Percentiles rank a stretch among this genome's conserved stretches.
These are phyloP conservation scores for Salix dunnii DNA, from an alignment of 345 rosid species.

Conservation along the genomic window DNA sequence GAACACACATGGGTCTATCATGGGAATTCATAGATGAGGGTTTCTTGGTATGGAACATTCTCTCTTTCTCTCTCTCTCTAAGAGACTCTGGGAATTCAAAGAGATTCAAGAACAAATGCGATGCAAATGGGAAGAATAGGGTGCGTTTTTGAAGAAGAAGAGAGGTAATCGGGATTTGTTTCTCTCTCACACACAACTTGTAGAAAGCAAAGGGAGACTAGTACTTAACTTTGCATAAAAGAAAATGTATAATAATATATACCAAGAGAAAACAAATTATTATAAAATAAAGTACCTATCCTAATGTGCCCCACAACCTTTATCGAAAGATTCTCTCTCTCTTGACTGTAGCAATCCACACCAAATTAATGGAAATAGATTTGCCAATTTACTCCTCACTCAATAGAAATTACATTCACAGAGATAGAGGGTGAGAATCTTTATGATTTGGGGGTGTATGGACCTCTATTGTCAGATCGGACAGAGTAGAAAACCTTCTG, in stretches of 20 bases:
- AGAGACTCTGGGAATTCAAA: constrained; percentile 20
- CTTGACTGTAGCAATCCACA: not conserved
- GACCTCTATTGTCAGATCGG: not conserved
- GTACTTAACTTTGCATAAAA: constrained; percentile 18
- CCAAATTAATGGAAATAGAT: not conserved
- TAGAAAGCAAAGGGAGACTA: constrained; percentile 21
- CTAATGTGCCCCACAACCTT: constrained; percentile 18
- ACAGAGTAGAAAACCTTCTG: constrained; percentile 10
- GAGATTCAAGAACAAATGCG: constrained; percentile 93
- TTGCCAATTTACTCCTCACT: not conserved
- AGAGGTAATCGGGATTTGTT: constrained; percentile 4
- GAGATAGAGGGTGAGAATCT: not conserved
- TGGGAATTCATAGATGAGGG: constrained; percentile 89
- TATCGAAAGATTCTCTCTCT: constrained; percentile 22
- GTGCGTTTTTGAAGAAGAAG: constrained; percentile 72
- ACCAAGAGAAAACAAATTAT: not conserved
- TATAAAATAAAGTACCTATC: constrained; percentile 11
- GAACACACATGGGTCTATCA: constrained; percentile 90
- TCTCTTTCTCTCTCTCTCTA: constrained; percentile 23
- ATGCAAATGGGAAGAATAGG: constrained; percentile 80
- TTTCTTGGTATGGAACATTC: constrained; percentile 97
- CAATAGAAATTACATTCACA: not conserved
- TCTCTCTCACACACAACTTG: constrained; percentile 13
- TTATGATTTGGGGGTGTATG: not conserved
- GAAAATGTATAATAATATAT: not conserved